Percentiles rank a stretch among this genome's conserved stretches.
phyloP scores from a whole-genome alignment of 441 rosid genomes.

The Gossypium aridum region DNA sequence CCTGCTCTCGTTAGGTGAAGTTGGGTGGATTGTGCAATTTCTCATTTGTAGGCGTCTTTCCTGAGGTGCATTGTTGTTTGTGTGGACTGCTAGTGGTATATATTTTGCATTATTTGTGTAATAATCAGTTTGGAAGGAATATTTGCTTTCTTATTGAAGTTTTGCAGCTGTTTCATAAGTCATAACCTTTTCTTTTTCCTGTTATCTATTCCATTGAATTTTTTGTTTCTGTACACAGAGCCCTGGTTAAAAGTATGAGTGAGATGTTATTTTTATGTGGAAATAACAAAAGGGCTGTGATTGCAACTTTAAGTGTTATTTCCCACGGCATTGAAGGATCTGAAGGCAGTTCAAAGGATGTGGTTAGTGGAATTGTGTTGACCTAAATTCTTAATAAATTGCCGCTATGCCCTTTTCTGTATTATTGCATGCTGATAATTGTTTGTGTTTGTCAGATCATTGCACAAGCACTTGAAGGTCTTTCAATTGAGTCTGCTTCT shows the following conservation, averaged over 20 bases:
- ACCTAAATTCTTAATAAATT: constrained; percentile 5
- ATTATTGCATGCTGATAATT: background rate
- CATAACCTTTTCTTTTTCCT: background rate
- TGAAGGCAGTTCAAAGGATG: constrained; percentile 29
- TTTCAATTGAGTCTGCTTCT: constrained; percentile 71
- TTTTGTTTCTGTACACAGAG: constrained; percentile 34
- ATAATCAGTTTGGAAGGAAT: background rate
- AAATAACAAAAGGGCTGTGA: constrained; percentile 56
- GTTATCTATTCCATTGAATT: background rate
- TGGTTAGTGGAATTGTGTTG: constrained; percentile 38
- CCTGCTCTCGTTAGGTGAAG: background rate
- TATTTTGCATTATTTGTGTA: background rate
- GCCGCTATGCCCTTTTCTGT: background rate
- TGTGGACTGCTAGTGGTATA: background rate
- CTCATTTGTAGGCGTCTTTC: background rate
- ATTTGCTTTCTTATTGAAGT: background rate
- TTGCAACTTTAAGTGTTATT: constrained; percentile 46
- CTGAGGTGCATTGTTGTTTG: background rate
- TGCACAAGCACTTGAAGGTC: constrained; percentile 52
- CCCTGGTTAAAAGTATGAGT: constrained; percentile 82
- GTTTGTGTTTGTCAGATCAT: constrained; percentile 34
- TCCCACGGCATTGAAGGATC: constrained; percentile 30
- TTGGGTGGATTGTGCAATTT: background rate
- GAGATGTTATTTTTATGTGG: constrained; percentile 92
- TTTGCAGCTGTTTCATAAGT: background rate